These are phyloP conservation scores for Falciphora oryzae DNA, from an alignment of 2,329 filamentous ascomycete species.

Conservation along the genomic window DNA sequence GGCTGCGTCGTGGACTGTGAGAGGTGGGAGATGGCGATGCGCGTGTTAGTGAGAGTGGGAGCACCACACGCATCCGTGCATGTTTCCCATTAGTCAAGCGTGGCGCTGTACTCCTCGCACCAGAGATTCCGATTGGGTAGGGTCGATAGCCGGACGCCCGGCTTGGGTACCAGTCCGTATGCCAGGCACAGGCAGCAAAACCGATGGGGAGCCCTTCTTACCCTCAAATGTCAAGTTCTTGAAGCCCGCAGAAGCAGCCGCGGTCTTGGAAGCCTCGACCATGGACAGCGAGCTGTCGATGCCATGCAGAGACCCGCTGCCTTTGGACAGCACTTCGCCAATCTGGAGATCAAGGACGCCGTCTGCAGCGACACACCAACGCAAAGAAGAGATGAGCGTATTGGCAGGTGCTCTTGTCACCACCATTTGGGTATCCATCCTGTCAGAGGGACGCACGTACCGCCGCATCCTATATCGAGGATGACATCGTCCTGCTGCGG, in stretches of 20 bases:
- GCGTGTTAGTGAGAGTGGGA: background rate
- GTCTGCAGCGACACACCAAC: conserved; percentile 33
- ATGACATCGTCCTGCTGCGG: conserved; percentile 52
- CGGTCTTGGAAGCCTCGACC: conserved; percentile 45
- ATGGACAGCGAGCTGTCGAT: conserved; percentile 54
- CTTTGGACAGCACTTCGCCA: conserved; percentile 37
- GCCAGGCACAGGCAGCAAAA: background rate
- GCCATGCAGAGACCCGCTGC: conserved; percentile 46
- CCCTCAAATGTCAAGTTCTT: conserved; percentile 39
- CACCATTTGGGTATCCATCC: background rate
- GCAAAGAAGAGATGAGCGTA: background rate
- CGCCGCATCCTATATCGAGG: conserved; percentile 60
- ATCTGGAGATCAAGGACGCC: conserved; percentile 54
- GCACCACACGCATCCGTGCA: no score
- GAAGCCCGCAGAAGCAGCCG: conserved; percentile 28
- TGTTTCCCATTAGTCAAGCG: no score
- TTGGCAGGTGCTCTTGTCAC: background rate
- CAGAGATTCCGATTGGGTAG: background rate
- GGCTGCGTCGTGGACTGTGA: conserved; percentile 39
- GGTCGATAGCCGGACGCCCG: no score
- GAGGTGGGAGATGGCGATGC: background rate
- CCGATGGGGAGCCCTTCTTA: conserved; percentile 17
- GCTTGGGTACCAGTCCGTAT: no score
- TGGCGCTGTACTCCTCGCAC: no score
- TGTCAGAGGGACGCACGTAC: conserved; percentile 26